Evolutionary conservation across 2,329 filamentous ascomycete species (phyloP), one percentile per base, ranked within the genome.

Genomic region (Cytospora piceicola): DNA sequence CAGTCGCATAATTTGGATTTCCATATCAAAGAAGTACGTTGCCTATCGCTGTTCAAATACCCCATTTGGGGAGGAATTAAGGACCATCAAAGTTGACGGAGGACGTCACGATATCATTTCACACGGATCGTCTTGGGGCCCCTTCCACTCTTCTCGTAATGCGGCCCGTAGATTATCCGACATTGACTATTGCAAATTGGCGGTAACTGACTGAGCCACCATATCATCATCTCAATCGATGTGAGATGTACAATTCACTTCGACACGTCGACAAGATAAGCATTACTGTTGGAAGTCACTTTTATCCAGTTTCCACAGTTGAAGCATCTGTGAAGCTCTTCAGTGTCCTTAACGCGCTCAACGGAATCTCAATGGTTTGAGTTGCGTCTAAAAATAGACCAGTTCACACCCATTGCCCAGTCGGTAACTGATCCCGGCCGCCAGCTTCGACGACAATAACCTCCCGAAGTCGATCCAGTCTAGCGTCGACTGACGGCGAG

Each of bases 161-260:
- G 51, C 60, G 60, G 60, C 49, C 60, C 60, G 60, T 63, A 39
- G 29, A 51, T 63, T 39, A 57, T 63, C 60, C 60, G 60, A 29
- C 34, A n/a, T 30, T 29, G n/a, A n/a, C 53, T 17, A n/a, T 20
- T 20, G 5, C 39, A 42, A 42, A 20, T 42, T 42, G 39, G 39
- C 39, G 15, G 3, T 8, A 6, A 11, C 39, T 5, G 5, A 42
- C 11, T n/a, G 39, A 42, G 34, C 34, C 34, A 36, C 34, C 34
- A 36, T 36, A 36, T 36, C 34, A 36, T 36, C 34, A 36, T 36
- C 34, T 14, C 11, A 36, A 14, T 12, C 6, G 2, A 36, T 9
- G 12, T 36, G 34, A 36, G 34, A 14, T 15, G 12, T 14, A 36
- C 34, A 4, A 36, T 36, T 34, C 34, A 36, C 12, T 12, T 36